These are phyloP conservation scores for Brettanomyces bruxellensis DNA, from an alignment of 805 yeast genomes.

Conservation along the genomic window DNA sequence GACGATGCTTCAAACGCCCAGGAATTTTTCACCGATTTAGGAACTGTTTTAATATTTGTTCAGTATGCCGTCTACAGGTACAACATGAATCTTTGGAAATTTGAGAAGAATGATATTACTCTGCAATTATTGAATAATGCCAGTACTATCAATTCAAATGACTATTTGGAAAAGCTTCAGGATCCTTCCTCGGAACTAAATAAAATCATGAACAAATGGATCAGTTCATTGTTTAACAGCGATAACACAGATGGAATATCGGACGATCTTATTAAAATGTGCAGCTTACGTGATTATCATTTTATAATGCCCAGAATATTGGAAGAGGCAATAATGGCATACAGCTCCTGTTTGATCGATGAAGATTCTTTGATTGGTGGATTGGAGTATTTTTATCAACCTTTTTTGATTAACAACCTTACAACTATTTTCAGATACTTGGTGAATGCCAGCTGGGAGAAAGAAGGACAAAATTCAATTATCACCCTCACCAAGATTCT, in stretches of 20 bases:
- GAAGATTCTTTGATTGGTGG: slow-evolving; percentile 62
- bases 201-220: slow-evolving; percentile 56
- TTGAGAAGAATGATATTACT: background rate
- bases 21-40: slow-evolving; percentile 62
- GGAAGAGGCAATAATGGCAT: slow-evolving; percentile 60
- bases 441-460: slow-evolving; percentile 11
- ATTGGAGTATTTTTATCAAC: slow-evolving; percentile 78
- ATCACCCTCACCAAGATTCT: slow-evolving; percentile 11
- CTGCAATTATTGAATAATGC: slow-evolving; percentile 7
- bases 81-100: slow-evolving; percentile 7
- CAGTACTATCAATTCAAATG: slow-evolving; percentile 7
- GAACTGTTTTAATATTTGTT: slow-evolving; percentile 45
- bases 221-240: slow-evolving; percentile 61
- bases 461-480: slow-evolving; percentile 4
- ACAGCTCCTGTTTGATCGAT: slow-evolving; percentile 45
- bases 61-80: slow-evolving; percentile 11
- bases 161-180: slow-evolving; percentile 9
- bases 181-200: slow-evolving; percentile 16
- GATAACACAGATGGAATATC: slow-evolving; percentile 60
- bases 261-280: slow-evolving; percentile 66
- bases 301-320: slow-evolving; percentile 64
- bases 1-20: slow-evolving; percentile 52
- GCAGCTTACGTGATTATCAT: slow-evolving; percentile 59
- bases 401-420: slow-evolving; percentile 54
- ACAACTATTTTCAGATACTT: slow-evolving; percentile 32